These are phyloP conservation scores for Pythium volutum DNA, from an alignment of 352 stramenopile species.

Conservation along the genomic window DNA sequence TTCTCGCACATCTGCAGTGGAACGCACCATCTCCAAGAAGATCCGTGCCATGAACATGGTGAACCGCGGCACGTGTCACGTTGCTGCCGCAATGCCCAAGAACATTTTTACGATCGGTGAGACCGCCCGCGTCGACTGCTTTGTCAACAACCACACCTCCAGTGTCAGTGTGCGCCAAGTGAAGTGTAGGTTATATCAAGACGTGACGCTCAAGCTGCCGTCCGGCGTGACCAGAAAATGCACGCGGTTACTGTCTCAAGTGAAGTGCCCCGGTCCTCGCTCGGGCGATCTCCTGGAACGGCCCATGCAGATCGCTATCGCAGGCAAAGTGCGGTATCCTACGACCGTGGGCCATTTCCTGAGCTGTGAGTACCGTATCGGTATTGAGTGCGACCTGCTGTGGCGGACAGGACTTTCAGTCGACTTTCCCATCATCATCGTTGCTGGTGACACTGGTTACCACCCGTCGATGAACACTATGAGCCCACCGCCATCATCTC, in stretches of 20 bases:
- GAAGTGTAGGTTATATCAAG: slow-evolving; percentile 55
- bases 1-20: slow-evolving; percentile 31
- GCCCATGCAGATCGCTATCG: slow-evolving; percentile 50
- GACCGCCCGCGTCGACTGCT: slow-evolving; percentile 57
- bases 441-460: slow-evolving; percentile 18
- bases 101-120: slow-evolving; percentile 60
- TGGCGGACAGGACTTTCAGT: slow-evolving; percentile 26
- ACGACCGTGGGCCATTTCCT: slow-evolving; percentile 53
- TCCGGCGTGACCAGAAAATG: slow-evolving; percentile 37
- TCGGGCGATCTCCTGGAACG: slow-evolving; percentile 56
- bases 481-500: slow-evolving; percentile 18
- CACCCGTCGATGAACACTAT: slow-evolving; percentile 1
- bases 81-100: slow-evolving; percentile 61
- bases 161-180: slow-evolving; percentile 44
- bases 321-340: slow-evolving; percentile 54
- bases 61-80: slow-evolving; percentile 52
- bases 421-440: slow-evolving; percentile 29
- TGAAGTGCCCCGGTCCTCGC: slow-evolving; percentile 48
- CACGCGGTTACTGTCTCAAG: slow-evolving; percentile 42
- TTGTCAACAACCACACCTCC: slow-evolving; percentile 72
- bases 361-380: slow-evolving; percentile 56
- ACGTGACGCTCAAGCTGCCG: slow-evolving; percentile 47
- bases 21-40: slow-evolving; percentile 63
- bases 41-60: slow-evolving; percentile 55
- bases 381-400: slow-evolving; percentile 56